Evolutionary conservation across 768 basidiomycete species (phyloP).

Genomic region (Naematelia encephala): DNA sequence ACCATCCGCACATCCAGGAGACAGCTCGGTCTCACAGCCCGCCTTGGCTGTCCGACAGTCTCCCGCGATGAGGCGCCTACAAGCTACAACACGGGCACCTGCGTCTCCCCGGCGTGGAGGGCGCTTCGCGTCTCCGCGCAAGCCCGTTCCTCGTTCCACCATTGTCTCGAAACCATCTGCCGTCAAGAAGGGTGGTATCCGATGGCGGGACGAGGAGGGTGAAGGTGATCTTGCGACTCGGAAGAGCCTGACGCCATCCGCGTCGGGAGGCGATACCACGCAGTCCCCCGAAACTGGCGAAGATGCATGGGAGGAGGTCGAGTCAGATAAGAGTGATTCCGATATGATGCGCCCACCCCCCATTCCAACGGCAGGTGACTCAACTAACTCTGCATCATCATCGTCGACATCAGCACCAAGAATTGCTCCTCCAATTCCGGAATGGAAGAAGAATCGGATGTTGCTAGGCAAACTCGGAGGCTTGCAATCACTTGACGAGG

Average conservation of each 20-base stretch:
- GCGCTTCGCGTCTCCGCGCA: background rate
- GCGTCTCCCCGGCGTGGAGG: background rate
- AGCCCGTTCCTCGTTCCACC: background rate
- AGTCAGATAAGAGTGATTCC: background rate
- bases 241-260: background rate
- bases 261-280: background rate
- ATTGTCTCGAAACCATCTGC: background rate
- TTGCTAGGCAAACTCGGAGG: constrained; percentile 14
- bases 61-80: background rate
- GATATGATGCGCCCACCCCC: constrained; percentile 1
- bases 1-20: background rate
- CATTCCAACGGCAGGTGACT: background rate
- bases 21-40: background rate
- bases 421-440: constrained; percentile 11
- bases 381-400: background rate
- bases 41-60: background rate
- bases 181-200: constrained; percentile 10
- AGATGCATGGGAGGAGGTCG: background rate
- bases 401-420: background rate
- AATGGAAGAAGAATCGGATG: constrained; percentile 28
- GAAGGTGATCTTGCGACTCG: constrained; percentile 4
- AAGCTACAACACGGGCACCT: background rate
- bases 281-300: background rate
- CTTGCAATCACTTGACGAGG: background rate
- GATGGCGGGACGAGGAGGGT: constrained; percentile 12